Base-by-base conservation (phyloP, 2,329 filamentous ascomycete species). In the Chaetomium olivaceum region DNA sequence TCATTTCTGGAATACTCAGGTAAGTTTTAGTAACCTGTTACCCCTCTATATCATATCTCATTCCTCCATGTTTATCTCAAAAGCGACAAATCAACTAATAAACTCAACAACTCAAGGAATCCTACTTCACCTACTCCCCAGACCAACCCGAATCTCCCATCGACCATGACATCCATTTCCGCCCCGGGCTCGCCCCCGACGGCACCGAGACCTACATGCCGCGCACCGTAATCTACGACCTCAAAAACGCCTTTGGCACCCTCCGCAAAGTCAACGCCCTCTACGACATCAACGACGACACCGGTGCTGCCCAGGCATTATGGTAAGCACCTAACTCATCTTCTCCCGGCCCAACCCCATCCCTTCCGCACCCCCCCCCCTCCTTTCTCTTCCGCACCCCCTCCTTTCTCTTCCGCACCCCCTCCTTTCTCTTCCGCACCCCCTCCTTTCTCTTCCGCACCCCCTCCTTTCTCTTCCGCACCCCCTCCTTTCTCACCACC, bases 1-100 rank as follows among this genome's bases (percentile, higher is more conserved):
- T 0, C 95, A 99, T 80, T 99, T 97, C 77, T 99, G 95, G 95
- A 99, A 99, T 74, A 84, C 91, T 6, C 94, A 97, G 82, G 91
- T 92, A 73, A 69, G 75, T 16, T 2, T 7, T 12, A 29, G n/a
- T 12, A 16, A 25, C 50, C 23, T 29, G 16, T 48, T 36, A 46
- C 33, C 23, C 23, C 31, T 48, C 36, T 31, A 48, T 23, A 48
- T n/a, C 55, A 48, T 23, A 48, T n/a, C 55, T 43, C n/a, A 27
- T 27, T 0, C 12, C n/a, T 21, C 55, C 21, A 39, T 6, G 3
- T 21, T 23, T 12, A 23, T 23, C 46, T 48, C n/a, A 48, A 14
- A n/a, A 1, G 33, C 7, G 39, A 19, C 16, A n/a, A 43, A 43
- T 43, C 16, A 43, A 12, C 46, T 23, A 43, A 43, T n/a, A 43